Conservation (phyloP, 1,284 basidiomycete species). For the Cystobasidium slooffiae region DNA sequence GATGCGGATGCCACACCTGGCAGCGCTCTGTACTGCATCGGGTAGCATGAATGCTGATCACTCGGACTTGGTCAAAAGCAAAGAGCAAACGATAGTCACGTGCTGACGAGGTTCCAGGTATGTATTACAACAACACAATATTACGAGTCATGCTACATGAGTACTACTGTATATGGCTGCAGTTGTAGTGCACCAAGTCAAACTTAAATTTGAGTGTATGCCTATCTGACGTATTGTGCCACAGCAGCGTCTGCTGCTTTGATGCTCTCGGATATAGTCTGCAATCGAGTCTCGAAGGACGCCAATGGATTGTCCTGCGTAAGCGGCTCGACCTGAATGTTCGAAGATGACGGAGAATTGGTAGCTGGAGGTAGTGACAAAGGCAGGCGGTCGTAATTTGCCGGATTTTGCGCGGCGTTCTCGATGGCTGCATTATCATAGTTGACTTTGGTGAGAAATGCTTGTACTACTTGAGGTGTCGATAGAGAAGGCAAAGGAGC, state of each 20-base stretch:
- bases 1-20: neutral
- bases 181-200: too few relatives aligned
- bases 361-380: constrained; percentile 1
- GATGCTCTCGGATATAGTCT: constrained; percentile 21
- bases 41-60: neutral
- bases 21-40: constrained; percentile 8
- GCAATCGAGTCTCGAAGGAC: constrained; percentile 12
- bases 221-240: constrained; percentile 14
- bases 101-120: too few relatives aligned
- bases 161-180: neutral
- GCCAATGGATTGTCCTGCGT: constrained; percentile 9
- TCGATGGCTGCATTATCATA: constrained; percentile 27
- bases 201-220: too few relatives aligned
- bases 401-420: constrained; percentile 22
- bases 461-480: constrained; percentile 17
- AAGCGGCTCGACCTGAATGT: neutral
- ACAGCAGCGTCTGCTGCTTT: constrained; percentile 3
- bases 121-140: too few relatives aligned
- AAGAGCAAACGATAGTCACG: too few relatives aligned
- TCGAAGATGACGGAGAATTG: neutral
- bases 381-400: constrained; percentile 30
- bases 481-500: constrained; percentile 1
- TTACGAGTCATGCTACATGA: neutral
- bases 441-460: constrained; percentile 10
- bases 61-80: too few relatives aligned